Conservation (phyloP, 495 filamentous ascomycete genomes). For the Niebla homalea region DNA sequence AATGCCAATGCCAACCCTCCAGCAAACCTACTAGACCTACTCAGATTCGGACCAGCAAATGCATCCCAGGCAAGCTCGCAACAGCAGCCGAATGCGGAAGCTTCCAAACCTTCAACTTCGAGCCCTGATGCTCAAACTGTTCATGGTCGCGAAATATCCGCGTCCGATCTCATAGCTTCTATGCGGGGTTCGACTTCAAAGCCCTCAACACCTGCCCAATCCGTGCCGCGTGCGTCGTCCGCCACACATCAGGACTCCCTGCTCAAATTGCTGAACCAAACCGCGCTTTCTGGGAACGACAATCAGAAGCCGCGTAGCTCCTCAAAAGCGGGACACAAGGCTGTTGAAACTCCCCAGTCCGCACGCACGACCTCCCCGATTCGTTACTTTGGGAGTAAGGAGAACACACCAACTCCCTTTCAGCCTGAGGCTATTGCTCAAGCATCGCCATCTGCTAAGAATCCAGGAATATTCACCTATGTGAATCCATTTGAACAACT, state of each 20-base stretch:
- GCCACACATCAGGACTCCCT: constrained; percentile 53
- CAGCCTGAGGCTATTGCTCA: constrained; percentile 17
- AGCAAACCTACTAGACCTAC: constrained; percentile 66
- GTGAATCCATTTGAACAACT: constrained; percentile 71
- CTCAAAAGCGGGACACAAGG: not conserved
- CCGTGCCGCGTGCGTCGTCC: constrained; percentile 13
- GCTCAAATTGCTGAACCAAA: constrained; percentile 48
- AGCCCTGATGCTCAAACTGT: constrained; percentile 24
- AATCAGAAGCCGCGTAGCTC: not conserved
- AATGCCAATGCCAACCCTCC: constrained; percentile 50
- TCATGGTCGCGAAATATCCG: constrained; percentile 42
- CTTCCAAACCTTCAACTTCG: constrained; percentile 26
- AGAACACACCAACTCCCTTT: constrained; percentile 19
- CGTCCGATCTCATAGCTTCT: constrained; percentile 52
- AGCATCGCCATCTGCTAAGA: constrained; percentile 22
- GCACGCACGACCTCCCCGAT: constrained; percentile 21
- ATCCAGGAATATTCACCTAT: constrained; percentile 54
- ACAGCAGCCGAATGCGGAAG: constrained; percentile 26
- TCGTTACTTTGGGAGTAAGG: constrained; percentile 26
- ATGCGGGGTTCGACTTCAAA: constrained; percentile 29
- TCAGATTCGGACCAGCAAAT: constrained; percentile 62
- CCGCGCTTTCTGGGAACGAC: constrained; percentile 26
- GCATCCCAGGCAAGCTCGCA: constrained; percentile 20
- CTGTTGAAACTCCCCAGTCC: constrained; percentile 1
- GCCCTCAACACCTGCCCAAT: constrained; percentile 21